These are phyloP conservation scores for Claviceps capensis DNA, from an alignment of 2,329 filamentous ascomycete genomes.

Conservation along the genomic window DNA sequence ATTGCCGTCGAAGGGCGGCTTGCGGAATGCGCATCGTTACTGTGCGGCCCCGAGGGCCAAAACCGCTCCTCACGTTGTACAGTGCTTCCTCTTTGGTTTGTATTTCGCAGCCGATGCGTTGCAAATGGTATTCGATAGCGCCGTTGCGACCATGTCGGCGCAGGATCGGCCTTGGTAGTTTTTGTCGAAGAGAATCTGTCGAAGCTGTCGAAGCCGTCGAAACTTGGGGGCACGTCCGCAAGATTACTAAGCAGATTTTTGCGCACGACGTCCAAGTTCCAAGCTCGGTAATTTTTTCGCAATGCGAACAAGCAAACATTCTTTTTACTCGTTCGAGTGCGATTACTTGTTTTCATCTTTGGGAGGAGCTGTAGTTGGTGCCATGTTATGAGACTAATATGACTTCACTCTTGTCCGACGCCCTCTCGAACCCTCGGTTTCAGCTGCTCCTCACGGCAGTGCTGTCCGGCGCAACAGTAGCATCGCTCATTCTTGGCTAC, in stretches of 20 bases:
- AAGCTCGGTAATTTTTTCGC: too few relatives aligned
- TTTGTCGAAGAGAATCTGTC: not conserved
- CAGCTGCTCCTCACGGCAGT: conserved; percentile 62
- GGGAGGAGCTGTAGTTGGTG: not conserved
- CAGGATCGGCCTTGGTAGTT: not conserved
- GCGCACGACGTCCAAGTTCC: not conserved
- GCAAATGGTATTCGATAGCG: not conserved
- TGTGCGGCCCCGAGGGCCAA: conserved; percentile 3
- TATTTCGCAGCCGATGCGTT: not conserved
- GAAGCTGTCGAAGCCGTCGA: not conserved
- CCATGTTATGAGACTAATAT: conserved; percentile 16
- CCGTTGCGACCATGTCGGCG: not conserved
- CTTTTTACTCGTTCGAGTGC: too few relatives aligned
- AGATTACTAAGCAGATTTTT: conserved; percentile 4
- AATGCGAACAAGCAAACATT: too few relatives aligned
- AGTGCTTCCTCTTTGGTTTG: not conserved
- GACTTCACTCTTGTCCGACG: conserved; percentile 31
- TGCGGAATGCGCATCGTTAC: conserved; percentile 27
- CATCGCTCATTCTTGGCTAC: conserved; percentile 46
- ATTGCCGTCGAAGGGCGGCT: conserved; percentile 16
- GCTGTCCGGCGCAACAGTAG: conserved; percentile 45
- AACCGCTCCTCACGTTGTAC: not conserved
- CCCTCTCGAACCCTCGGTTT: conserved; percentile 30
- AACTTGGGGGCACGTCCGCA: not conserved
- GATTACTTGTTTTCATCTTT: not conserved